These are phyloP conservation scores for Pseudotsuga menziesii DNA, from an alignment of 75 land plant genomes.

Conservation along the genomic window DNA sequence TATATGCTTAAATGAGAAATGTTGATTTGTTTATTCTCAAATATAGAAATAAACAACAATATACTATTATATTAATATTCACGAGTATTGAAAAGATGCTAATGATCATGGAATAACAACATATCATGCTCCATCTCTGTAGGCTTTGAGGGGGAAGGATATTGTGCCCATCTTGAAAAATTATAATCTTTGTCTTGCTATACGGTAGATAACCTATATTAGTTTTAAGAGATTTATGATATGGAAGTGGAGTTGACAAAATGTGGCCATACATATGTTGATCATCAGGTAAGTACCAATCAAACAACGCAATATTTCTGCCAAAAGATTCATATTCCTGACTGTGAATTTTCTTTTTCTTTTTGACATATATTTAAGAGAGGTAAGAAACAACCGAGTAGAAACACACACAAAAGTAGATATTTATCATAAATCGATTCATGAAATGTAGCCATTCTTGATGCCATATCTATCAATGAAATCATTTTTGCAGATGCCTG, in stretches of 20 bases:
- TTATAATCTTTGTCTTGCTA: too few species aligned
- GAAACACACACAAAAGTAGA: not conserved
- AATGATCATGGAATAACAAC: too few species aligned
- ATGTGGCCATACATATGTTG: constrained; percentile 88
- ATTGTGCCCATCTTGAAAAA: too few species aligned
- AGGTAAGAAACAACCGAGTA: not conserved
- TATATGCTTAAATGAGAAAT: too few species aligned
- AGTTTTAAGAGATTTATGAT: constrained; percentile 93
- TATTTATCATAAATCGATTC: not conserved
- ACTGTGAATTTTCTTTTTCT: not conserved
- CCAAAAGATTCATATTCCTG: not conserved
- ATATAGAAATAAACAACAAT: too few species aligned
- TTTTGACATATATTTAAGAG: not conserved
- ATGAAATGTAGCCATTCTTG: too few species aligned
- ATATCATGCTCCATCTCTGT: too few species aligned
- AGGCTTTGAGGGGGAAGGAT: too few species aligned
- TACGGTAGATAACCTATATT: constrained; percentile 88
- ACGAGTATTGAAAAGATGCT: too few species aligned
- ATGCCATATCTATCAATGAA: not conserved
- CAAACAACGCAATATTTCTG: not conserved
- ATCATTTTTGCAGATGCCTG: constrained; percentile 59
- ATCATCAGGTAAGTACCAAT: constrained; percentile 77
- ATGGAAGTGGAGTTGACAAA: constrained; percentile 86
- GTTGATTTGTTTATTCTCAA: too few species aligned
- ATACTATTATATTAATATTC: too few species aligned